Conservation (phyloP, 1,284 basidiomycete genomes). For the Trichosporon sp. region DNA sequence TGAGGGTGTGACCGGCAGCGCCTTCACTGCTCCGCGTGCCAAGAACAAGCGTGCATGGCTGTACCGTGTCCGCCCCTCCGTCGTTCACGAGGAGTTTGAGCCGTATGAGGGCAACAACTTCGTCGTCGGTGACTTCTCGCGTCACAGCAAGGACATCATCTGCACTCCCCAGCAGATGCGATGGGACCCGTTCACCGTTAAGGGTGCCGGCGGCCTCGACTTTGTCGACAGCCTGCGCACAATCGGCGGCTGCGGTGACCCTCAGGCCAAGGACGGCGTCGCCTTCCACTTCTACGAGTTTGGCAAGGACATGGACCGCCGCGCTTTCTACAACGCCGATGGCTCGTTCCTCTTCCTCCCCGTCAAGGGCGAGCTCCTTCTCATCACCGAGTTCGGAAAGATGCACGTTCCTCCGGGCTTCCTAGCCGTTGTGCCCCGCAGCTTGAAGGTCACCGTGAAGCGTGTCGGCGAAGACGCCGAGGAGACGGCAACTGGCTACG, state of each 20-base stretch:
- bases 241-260: constrained; percentile 60
- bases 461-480: constrained; percentile 1
- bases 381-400: constrained; percentile 66
- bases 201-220: constrained; percentile 49
- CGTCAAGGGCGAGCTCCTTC: constrained; percentile 59
- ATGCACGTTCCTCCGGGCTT: constrained; percentile 61
- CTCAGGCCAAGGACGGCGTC: constrained; percentile 57
- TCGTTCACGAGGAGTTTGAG: constrained; percentile 52
- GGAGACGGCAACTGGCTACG: constrained; percentile 43
- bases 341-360: constrained; percentile 65
- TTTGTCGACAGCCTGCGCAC: constrained; percentile 63
- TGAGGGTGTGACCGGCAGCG: constrained; percentile 57
- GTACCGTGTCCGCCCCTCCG: constrained; percentile 55
- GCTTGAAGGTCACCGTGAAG: constrained; percentile 59
- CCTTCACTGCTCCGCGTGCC: constrained; percentile 57
- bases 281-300: constrained; percentile 61
- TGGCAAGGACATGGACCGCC: constrained; percentile 60
- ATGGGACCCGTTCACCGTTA: constrained; percentile 56
- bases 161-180: constrained; percentile 57
- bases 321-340: constrained; percentile 62
- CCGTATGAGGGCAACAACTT: constrained; percentile 6
- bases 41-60: constrained; percentile 52
- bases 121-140: constrained; percentile 7
- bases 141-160: constrained; percentile 1
- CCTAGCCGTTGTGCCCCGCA: constrained; percentile 59